phyloP scores from a whole-genome alignment of 2,329 filamentous ascomycete genomes.

The Colletotrichum sp. region DNA sequence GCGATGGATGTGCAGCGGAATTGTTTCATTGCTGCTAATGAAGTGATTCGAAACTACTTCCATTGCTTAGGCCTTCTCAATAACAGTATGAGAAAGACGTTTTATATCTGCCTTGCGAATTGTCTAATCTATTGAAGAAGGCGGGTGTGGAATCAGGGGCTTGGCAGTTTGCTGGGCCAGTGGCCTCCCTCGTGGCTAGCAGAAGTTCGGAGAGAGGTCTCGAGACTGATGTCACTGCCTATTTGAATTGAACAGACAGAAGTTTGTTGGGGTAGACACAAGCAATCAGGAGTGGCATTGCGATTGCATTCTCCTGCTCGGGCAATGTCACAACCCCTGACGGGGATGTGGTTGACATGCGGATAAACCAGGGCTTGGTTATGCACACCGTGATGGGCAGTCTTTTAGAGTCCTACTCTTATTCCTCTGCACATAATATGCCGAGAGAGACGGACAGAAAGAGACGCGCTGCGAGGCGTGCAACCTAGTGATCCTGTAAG shows the following conservation, averaged over 20 bases:
- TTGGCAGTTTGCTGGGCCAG: neutral
- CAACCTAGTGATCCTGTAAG: neutral
- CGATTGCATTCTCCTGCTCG: no score
- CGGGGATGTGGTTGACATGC: accelerated
- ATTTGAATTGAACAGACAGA: neutral
- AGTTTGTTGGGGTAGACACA: neutral
- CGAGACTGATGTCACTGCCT: accelerated
- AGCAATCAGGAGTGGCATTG: neutral
- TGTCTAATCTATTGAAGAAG: neutral
- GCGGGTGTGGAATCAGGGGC: accelerated
- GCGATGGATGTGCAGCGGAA: neutral
- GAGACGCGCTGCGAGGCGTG: neutral
- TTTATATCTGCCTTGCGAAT: neutral
- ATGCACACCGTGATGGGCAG: accelerated
- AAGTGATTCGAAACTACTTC: no score
- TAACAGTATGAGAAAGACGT: accelerated
- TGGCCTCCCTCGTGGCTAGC: no score
- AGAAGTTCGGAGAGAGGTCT: accelerated
- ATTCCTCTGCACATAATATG: accelerated
- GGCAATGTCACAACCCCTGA: neutral
- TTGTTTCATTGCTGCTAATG: accelerated
- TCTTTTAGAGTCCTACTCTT: neutral
- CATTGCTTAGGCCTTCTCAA: no score
- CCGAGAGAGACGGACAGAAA: accelerated
- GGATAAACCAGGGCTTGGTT: accelerated